Percentiles rank a stretch among this genome's conserved stretches.
Evolutionary conservation across 495 filamentous ascomycete species (phyloP).

Genomic region (Clohesyomyces aquaticus): DNA sequence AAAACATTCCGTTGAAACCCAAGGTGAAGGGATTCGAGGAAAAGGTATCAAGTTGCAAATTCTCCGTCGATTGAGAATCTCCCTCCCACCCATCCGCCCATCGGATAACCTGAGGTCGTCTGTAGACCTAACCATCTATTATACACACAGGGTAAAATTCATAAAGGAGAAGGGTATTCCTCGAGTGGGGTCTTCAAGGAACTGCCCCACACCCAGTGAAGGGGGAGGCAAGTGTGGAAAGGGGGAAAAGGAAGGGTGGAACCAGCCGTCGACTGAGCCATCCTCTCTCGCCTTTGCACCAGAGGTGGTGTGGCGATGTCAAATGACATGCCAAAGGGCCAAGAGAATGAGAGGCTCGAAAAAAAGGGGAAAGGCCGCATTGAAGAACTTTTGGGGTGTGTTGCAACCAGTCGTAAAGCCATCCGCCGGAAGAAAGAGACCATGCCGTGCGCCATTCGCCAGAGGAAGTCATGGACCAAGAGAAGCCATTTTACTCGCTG

Average conservation of each 20-base stretch:
- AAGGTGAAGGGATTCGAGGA: background rate
- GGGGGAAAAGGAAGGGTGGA: conserved; percentile 16
- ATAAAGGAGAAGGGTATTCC: background rate
- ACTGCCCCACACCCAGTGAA: conserved; percentile 26
- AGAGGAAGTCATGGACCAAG: conserved; percentile 11
- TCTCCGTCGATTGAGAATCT: background rate
- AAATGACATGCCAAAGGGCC: background rate
- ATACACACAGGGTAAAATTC: conserved; percentile 3
- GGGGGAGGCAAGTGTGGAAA: conserved; percentile 23
- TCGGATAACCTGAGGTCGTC: background rate
- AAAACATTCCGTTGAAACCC: conserved; percentile 1
- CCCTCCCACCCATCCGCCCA: background rate
- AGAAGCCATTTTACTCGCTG: background rate
- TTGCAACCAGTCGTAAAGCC: conserved; percentile 33
- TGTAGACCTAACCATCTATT: conserved; percentile 19
- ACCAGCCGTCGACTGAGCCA: conserved; percentile 23
- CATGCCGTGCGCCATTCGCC: conserved; percentile 42
- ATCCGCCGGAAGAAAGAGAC: conserved; percentile 25
- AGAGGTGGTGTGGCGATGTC: background rate
- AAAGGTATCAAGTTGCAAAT: conserved; percentile 16
- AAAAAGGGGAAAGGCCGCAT: conserved; percentile 9
- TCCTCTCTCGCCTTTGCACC: background rate
- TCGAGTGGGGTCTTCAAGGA: background rate
- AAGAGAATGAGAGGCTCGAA: background rate
- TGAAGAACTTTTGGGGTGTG: conserved; percentile 35